phyloP scores from a whole-genome alignment of 2,329 filamentous ascomycete species.

The Drechmeria coniospora region DNA sequence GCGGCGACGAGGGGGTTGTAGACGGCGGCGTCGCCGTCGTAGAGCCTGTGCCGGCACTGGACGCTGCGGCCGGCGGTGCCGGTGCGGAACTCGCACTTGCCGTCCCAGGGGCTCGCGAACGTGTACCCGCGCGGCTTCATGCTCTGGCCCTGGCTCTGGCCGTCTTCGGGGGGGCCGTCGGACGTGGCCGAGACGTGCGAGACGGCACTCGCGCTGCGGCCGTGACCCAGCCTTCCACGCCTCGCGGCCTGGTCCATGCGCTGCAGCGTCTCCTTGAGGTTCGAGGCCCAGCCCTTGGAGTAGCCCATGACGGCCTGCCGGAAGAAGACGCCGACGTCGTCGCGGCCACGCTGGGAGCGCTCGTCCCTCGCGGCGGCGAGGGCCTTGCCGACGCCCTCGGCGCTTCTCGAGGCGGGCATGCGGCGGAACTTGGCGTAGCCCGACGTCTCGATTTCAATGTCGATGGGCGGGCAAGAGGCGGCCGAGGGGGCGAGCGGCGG shows the following conservation, averaged over 20 bases:
- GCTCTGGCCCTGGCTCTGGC: slow-evolving; percentile 1
- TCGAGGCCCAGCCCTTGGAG: slow-evolving; percentile 31
- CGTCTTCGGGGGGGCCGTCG: background rate
- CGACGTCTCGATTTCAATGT: slow-evolving; percentile 36
- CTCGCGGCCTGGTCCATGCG: slow-evolving; percentile 14
- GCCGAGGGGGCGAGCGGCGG: slow-evolving; percentile 6
- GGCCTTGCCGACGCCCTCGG: slow-evolving; percentile 13
- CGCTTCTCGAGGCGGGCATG: slow-evolving; percentile 24
- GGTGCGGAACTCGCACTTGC: slow-evolving; percentile 72
- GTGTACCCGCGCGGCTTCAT: slow-evolving; percentile 51
- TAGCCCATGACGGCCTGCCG: slow-evolving; percentile 45
- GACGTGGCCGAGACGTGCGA: slow-evolving; percentile 14
- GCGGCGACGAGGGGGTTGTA: slow-evolving; percentile 29
- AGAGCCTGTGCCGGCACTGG: slow-evolving; percentile 58
- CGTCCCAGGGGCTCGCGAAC: slow-evolving; percentile 77
- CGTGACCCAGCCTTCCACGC: slow-evolving; percentile 11
- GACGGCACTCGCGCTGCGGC: slow-evolving; percentile 13
- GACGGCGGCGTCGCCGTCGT: slow-evolving; percentile 18
- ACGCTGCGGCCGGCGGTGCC: slow-evolving; percentile 60
- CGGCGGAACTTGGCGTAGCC: slow-evolving; percentile 43
- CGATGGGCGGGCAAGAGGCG: slow-evolving; percentile 25
- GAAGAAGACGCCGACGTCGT: slow-evolving; percentile 24
- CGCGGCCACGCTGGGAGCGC: slow-evolving; percentile 3
- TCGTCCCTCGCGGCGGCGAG: slow-evolving; percentile 5
- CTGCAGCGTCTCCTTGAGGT: slow-evolving; percentile 29